Base-by-base conservation (phyloP, 257 asterid species). In the Buddleja alternifolia region DNA sequence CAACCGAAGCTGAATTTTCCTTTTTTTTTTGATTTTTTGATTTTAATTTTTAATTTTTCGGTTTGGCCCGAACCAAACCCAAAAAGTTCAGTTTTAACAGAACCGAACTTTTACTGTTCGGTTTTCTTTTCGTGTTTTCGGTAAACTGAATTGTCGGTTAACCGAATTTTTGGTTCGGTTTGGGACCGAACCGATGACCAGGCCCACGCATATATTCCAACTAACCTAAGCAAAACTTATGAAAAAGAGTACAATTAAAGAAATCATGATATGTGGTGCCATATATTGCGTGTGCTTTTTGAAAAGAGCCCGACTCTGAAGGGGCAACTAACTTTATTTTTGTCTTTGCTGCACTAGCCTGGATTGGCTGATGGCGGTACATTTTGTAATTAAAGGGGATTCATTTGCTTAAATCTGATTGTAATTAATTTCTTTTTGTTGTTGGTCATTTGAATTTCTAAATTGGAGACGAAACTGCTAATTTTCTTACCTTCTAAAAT, bases 231-330 rank as follows among this genome's bases (percentile, higher is more conserved):
- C 19, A 64, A 62, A 52, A 19, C n/a, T 16, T 47, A 29, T 29
- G 34, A 29, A 29, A 29, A 29, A 5, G 34, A 29, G 34, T 29
- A 17, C 63, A 47, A 7, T 57, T 47, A 48, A 40, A 19, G 41
- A 73, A 58, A 40, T 62, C 53, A n/a, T 47, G 68, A 48, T 45
- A 45, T 10, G 32, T 34, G 52, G 61, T 69, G 25, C 48, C 70
- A 47, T 44, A 47, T 29, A 23, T 39, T 32, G 17, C 5, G 6
- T 20, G 51, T 42, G 16, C 23, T 48, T 17, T 37, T 4, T 15
- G 37, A 1, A 41, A 61, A 20, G 51, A 51, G 9, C 51, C 46
- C 50, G 53, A 42, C 50, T 64, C 52, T 20, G 19, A 53, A 44
- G 25, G 53, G 39, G 15, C 48, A 8, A 19, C 19, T 34, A 66